Evolutionary conservation across 2,329 filamentous ascomycete genomes (phyloP).

Genomic region (Botrytis paeoniae): DNA sequence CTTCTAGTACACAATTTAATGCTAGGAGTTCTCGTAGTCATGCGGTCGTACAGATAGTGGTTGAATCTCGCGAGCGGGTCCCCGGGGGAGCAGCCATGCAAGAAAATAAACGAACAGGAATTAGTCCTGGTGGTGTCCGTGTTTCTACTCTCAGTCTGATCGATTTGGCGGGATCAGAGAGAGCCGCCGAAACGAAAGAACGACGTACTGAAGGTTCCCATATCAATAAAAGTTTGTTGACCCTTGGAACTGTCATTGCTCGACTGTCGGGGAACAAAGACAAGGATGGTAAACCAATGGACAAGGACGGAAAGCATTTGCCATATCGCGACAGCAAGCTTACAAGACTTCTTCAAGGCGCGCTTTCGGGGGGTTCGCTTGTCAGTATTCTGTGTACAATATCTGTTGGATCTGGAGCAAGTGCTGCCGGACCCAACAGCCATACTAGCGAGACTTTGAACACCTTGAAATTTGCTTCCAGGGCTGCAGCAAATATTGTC

Average conservation of each 20-base stretch:
- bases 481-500: slow-evolving; percentile 96
- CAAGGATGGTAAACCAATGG: slow-evolving; percentile 66
- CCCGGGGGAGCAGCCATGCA: slow-evolving; percentile 47
- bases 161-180: slow-evolving; percentile 93
- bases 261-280: slow-evolving; percentile 88
- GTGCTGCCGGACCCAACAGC: slow-evolving; percentile 64
- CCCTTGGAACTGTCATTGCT: slow-evolving; percentile 90
- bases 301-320: slow-evolving; percentile 87
- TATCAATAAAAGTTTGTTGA: slow-evolving; percentile 97
- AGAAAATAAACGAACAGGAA: slow-evolving; percentile 64
- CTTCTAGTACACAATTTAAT: slow-evolving; percentile 96
- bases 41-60: slow-evolving; percentile 96
- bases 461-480: slow-evolving; percentile 92
- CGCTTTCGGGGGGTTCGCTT: slow-evolving; percentile 86
- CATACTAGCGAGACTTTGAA: slow-evolving; percentile 90
- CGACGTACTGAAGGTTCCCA: slow-evolving; percentile 91
- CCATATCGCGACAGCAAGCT: slow-evolving; percentile 98
- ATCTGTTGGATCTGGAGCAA: slow-evolving; percentile 76
- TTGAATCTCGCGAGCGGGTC: slow-evolving; percentile 88
- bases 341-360: slow-evolving; percentile 86
- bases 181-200: slow-evolving; percentile 93
- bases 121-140: slow-evolving; percentile 82
- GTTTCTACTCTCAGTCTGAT: slow-evolving; percentile 95
- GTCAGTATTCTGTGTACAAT: slow-evolving; percentile 98
- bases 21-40: slow-evolving; percentile 95